phyloP scores from a whole-genome alignment of 495 filamentous ascomycete genomes.

The Tuber melanosporum region DNA sequence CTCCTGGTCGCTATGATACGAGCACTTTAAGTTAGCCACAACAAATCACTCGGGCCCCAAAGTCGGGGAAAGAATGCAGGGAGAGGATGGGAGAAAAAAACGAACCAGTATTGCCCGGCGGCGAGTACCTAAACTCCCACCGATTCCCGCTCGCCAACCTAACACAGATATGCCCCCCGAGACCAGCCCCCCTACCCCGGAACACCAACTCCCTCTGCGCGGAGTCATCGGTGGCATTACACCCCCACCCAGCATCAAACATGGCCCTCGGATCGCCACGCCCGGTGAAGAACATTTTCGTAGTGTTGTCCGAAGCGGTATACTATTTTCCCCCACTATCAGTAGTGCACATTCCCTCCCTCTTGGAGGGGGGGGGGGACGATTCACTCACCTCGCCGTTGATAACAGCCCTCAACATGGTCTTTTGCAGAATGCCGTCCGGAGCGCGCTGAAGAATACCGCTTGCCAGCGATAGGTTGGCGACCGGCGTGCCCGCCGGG shows the following conservation, averaged over 20 bases:
- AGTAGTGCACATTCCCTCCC: background rate
- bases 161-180: slow-evolving; percentile 37
- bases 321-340: slow-evolving; percentile 40
- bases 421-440: slow-evolving; percentile 41
- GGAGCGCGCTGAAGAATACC: slow-evolving; percentile 44
- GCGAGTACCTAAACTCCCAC: slow-evolving; percentile 40
- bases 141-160: slow-evolving; percentile 31
- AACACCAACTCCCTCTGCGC: slow-evolving; percentile 46
- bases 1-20: slow-evolving; percentile 8
- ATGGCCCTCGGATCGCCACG: slow-evolving; percentile 48
- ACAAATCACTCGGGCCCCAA: background rate
- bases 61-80: background rate
- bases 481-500: slow-evolving; percentile 48
- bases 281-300: slow-evolving; percentile 53
- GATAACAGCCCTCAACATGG: slow-evolving; percentile 48
- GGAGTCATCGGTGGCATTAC: slow-evolving; percentile 48
- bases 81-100: background rate
- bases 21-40: background rate
- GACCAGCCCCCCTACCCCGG: slow-evolving; percentile 16
- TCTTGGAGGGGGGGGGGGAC: background rate
- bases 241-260: slow-evolving; percentile 49
- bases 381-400: slow-evolving; percentile 63
- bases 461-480: slow-evolving; percentile 47
- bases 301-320: slow-evolving; percentile 50
- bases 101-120: slow-evolving; percentile 26